phyloP scores from a whole-genome alignment of 176 grass and related monocot genomes.

The Alopecurus myosuroides region DNA sequence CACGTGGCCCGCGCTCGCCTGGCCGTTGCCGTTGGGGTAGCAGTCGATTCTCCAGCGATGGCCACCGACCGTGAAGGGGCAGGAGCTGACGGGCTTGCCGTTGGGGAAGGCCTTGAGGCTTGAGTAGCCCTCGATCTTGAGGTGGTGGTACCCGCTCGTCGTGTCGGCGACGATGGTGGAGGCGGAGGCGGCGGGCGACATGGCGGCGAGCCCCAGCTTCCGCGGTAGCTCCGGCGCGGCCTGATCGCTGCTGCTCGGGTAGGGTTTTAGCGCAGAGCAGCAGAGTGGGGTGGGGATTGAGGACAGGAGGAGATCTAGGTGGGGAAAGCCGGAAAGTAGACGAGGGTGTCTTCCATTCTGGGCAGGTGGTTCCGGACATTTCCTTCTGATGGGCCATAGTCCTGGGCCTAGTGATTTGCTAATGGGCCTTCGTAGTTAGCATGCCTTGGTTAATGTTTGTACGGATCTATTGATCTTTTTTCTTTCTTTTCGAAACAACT shows the following conservation, averaged over 20 bases:
- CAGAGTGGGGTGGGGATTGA: not conserved
- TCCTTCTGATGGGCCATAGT: not conserved
- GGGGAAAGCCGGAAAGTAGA: not conserved
- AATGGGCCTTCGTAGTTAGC: not conserved
- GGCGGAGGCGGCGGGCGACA: not conserved
- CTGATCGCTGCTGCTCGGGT: not conserved
- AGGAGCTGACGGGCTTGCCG: not conserved
- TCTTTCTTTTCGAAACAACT: not conserved
- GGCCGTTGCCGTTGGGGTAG: not conserved
- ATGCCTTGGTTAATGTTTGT: not conserved
- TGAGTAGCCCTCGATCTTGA: not conserved
- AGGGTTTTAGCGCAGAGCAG: not conserved
- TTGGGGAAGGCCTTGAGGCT: not conserved
- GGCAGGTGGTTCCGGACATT: not conserved
- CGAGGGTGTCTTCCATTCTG: no score
- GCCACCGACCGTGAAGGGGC: not conserved
- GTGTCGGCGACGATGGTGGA: not conserved
- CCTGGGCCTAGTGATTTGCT: not conserved
- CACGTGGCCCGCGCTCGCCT: not conserved
- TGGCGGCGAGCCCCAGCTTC: not conserved
- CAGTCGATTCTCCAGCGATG: not conserved
- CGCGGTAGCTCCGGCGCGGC: not conserved
- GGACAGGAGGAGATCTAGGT: not conserved
- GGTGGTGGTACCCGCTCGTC: not conserved
- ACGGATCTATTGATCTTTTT: no score